Base-by-base conservation (phyloP, 2,329 filamentous ascomycete species). In the Epicoccum nigrum region DNA sequence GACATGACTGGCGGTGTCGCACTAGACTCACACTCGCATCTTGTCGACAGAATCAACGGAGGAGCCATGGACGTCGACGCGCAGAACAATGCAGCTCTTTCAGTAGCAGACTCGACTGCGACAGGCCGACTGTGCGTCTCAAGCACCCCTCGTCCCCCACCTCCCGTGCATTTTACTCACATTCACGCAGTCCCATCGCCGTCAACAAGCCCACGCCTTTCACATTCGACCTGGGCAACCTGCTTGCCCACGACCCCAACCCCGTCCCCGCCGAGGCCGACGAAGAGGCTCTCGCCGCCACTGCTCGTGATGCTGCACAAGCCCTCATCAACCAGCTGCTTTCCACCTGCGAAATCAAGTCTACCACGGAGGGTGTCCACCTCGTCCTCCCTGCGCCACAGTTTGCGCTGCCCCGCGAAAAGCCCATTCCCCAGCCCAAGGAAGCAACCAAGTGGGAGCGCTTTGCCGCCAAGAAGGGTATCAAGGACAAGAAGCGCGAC, bases 391-490 rank as follows among this genome's bases (percentile, higher is more conserved):
- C 94, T 0, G 74, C 82, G 0, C 80, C 85, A 0, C 78, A 83
- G 16, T 95, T 88, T 1, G 74, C 80, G 0, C 81, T 97, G 4
- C 94, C 94, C 19, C 88, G 94, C 63, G 92, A 97, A 78, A 97
- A 99, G 76, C 90, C 91, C 8, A 80, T 97, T 7, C 94, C 94
- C 1, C 82, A 85, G 48, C 83, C 86, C 62, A 94, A 92, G 78
- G 80, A 87, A 50, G 88, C 88, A 62, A 97, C 93, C 52, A 96
- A 92, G 74, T 99, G 94, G 94, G 88, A 96, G 79, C 85, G 88
- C 68, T 99, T 99, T 78, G 94, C 94, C 37, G 88, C 86, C 74
- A 96, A 96, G 85, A 96, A 97, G 83, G 94, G 94, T 48, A 97
- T 99, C 77, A 90, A 89, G 79, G 86, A 86, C 76, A 96, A 92